Percentiles rank a stretch among this genome's conserved stretches.
Conservation (phyloP, 805 yeast species). For the Kodamaea neixiangensis region DNA sequence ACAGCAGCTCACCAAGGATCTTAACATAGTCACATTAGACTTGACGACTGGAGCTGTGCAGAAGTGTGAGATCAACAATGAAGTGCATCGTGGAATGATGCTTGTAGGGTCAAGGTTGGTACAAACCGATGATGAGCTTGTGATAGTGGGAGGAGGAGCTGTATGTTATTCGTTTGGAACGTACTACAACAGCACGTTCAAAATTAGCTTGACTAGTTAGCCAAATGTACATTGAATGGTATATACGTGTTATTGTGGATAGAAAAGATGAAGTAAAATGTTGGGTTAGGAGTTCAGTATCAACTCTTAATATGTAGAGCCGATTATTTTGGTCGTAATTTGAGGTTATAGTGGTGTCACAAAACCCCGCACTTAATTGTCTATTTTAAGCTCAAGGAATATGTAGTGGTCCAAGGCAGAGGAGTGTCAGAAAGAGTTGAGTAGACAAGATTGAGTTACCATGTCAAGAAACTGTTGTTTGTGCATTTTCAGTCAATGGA, state of each 20-base stretch:
- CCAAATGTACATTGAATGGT: not conserved
- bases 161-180: slow-evolving; percentile 81
- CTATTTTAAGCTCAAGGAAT: not conserved
- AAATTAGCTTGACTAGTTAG: not conserved
- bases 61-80: slow-evolving; percentile 29
- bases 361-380: not conserved
- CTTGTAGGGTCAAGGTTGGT: slow-evolving; percentile 55
- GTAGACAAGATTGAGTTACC: no score
- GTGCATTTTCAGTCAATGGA: no score
- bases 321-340: not conserved
- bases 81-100: slow-evolving; percentile 45
- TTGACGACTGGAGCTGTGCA: slow-evolving; percentile 16
- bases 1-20: slow-evolving; percentile 24
- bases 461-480: no score
- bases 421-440: no score
- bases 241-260: no score
- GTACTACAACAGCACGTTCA: slow-evolving; percentile 30
- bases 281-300: not conserved
- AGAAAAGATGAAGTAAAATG: not conserved
- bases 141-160: slow-evolving; percentile 67
- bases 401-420: no score
- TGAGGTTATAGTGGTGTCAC: not conserved
- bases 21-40: slow-evolving; percentile 36
- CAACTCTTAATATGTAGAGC: no score
- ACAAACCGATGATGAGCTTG: slow-evolving; percentile 20